phyloP scores from a whole-genome alignment of 768 basidiomycete genomes.

The Tricholoma terreum region DNA sequence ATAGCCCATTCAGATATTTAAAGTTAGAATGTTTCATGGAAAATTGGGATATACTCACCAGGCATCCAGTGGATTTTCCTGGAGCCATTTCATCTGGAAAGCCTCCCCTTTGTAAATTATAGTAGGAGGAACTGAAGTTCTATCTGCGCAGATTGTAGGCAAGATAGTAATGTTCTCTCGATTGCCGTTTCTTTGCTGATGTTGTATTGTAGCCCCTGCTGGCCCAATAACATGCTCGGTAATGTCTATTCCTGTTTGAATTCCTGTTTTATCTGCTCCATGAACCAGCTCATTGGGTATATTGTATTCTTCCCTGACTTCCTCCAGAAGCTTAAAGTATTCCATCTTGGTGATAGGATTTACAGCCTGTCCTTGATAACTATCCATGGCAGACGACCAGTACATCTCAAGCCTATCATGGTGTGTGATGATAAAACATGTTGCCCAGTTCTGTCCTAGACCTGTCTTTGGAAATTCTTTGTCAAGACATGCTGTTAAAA shows the following conservation, averaged over 20 bases:
- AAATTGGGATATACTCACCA: no score
- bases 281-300: constrained; percentile 18
- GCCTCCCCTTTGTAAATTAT: constrained; percentile 38
- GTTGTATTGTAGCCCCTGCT: constrained; percentile 19
- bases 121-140: constrained; percentile 26
- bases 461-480: not conserved
- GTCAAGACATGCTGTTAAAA: constrained; percentile 13
- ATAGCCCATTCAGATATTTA: constrained; percentile 23
- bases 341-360: constrained; percentile 26
- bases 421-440: constrained; percentile 1
- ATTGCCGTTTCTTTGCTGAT: constrained; percentile 20
- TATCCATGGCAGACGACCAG: constrained; percentile 33
- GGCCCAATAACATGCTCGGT: constrained; percentile 27
- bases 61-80: constrained; percentile 33
- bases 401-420: constrained; percentile 20
- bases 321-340: constrained; percentile 29
- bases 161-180: constrained; percentile 34
- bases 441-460: not conserved
- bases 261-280: constrained; percentile 18
- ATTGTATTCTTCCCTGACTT: constrained; percentile 4
- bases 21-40: no score
- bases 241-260: not conserved
- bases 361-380: constrained; percentile 22
- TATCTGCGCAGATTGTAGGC: constrained; percentile 40
- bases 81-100: constrained; percentile 27